Percentiles rank a stretch among this genome's conserved stretches.
These are phyloP conservation scores for Pisolithus thermaeus DNA, from an alignment of 1,284 basidiomycete species.

Conservation along the genomic window DNA sequence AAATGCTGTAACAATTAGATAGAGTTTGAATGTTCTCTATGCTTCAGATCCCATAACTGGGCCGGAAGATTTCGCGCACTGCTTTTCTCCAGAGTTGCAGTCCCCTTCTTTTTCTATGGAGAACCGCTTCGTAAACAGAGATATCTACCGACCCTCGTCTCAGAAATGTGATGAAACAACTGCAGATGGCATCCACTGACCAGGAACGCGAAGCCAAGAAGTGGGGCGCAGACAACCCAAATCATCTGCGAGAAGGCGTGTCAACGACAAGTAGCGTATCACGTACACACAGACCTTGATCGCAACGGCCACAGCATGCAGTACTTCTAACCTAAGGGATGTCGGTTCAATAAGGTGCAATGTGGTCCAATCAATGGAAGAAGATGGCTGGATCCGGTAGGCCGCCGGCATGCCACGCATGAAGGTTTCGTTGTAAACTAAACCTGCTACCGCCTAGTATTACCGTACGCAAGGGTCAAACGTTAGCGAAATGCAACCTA, in stretches of 20 bases:
- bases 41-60: neutral
- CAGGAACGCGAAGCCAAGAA: conserved; percentile 48
- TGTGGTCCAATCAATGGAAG: conserved; percentile 49
- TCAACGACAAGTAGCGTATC: neutral
- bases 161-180: conserved; percentile 16
- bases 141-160: conserved; percentile 23
- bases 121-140: conserved; percentile 25
- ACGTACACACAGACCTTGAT: conserved; percentile 40
- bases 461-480: conserved; percentile 6
- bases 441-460: conserved; percentile 64
- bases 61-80: neutral
- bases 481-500: conserved; percentile 3
- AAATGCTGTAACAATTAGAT: neutral
- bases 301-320: conserved; percentile 44
- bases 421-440: conserved; percentile 58
- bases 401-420: conserved; percentile 43
- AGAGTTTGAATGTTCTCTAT: neutral
- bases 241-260: conserved; percentile 37
- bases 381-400: conserved; percentile 34
- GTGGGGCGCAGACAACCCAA: conserved; percentile 58
- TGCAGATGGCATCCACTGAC: conserved; percentile 27
- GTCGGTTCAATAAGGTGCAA: conserved; percentile 42
- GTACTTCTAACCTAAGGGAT: conserved; percentile 34
- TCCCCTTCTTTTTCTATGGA: conserved; percentile 18
- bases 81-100: conserved; percentile 18